Base-by-base conservation (phyloP, 1,139 yeast species). In the Candida labiduridarum region DNA sequence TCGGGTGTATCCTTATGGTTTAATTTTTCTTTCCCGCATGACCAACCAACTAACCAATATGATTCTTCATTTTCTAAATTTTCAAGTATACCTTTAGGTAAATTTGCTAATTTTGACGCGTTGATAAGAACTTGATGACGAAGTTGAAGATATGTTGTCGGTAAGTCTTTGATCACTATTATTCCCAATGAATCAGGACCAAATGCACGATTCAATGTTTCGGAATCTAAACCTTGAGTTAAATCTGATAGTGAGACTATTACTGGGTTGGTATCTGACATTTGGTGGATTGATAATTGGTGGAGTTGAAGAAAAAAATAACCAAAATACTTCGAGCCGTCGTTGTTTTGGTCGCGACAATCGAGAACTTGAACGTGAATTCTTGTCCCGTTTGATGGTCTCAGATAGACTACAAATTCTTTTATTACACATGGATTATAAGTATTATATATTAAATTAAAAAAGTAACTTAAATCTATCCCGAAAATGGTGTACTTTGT, bases 21-120 rank as follows among this genome's bases (percentile, higher is more conserved):
- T 36, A 84, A 69, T 44, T 65, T 74, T 57, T 84, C 88, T 50
- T 77, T 79, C 0, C 88, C 88, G 44, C 82, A 65, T n/a, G 87
- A 82, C 88, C 88, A 84, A 0, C 88, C 89, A 0, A 80, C 77
- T 5, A 83, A 64, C 80, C 84, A 84, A 53, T 59, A 59, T 4
- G 72, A 59, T 50, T 79, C 84, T 22, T 78, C 78, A 30, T 69
- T 67, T 58, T 82, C 86, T 46, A 83, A 64, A 18, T 56, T 48
- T 2, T 57, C 59, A 35, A 83, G 67, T 11, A 64, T 63, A 2
- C 60, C 61, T 3, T 52, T 48, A 0, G 82, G 74, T 9, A 81
- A 67, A 39, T 65, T 67, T 10, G 84, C 83, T 41, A 84, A 63
- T 18, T 64, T 61, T 1, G 81, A 71, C 1, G 84, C 80, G 39